Base-by-base conservation (phyloP, 2,329 filamentous ascomycete species). In the Sordariomycetes sp. region DNA sequence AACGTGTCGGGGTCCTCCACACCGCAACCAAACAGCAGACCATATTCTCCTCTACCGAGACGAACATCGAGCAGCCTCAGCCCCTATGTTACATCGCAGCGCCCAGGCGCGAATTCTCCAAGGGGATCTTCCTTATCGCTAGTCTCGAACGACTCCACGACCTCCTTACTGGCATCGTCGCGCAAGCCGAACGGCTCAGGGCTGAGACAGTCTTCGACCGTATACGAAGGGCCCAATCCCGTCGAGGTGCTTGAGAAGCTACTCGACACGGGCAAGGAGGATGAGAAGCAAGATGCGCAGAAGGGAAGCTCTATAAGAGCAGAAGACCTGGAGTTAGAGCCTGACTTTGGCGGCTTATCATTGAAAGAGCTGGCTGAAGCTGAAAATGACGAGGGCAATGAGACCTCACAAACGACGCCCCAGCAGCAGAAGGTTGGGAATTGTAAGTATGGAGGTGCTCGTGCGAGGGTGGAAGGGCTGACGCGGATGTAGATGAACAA, bases 301-400 rank as follows among this genome's bases (percentile, higher is more conserved):
- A 21, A 42, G 26, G 34, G 29, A 16, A 21, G 20, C 16, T 24
- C 42, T 25, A 59, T 69, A 45, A 61, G 54, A 4, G 58, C 69
- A 30, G 60, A 63, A n/a, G 71, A 75, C 37, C 51, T 88, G 26
- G 68, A 75, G 2, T 64, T 75, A 24, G 71, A 82, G 5, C 78
- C 90, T 43, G 82, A 93, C 45, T 95, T 98, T 60, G 78, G 70
- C 10, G 82, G 75, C 1, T 59, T 92, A 33, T 84, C 83, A 43
- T 63, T 98, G 42, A 73, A 80, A 40, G 83, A 86, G 42, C 79
- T 92, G 46, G 76, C 71, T 2, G 50, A 51, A 17, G 21, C 30
- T 18, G 44, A 40, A 15, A 42, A 39, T 3, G 29, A 38, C 18
- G 44, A 46, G 33, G 5, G 15, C n/a, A 8, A 21, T 36, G 6